Base-by-base conservation (phyloP, 2,329 filamentous ascomycete species). In the Periconia sp. region DNA sequence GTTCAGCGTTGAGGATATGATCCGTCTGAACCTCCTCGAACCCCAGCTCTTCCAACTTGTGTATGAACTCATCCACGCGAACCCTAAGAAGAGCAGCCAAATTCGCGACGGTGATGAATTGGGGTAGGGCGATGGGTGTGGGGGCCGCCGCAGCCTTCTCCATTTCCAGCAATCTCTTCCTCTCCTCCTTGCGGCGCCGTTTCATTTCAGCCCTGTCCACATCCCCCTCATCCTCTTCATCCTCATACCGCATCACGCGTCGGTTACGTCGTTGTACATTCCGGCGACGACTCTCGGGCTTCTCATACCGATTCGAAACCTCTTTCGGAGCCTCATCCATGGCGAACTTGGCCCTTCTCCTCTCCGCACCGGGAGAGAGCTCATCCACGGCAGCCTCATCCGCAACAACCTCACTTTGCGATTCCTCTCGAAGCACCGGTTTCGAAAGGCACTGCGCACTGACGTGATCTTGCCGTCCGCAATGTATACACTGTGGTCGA, bases 21-120 rank as follows among this genome's bases (percentile, higher is more conserved):
- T 93, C 91, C 48, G 87, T 83, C 14, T 85, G 85, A 15, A 93
- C 84, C 47, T 92, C 89, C 64, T 96, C 91, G 60, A 97, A 99
- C 0, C 94, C 95, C 90, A 97, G 85, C 49, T 94, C 85, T 68
- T 86, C 84, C 73, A 99, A 81, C 66, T 92, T 91, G 15, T 70
- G 64, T 13, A 95, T 77, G 63, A 99, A 96, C 2, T 85, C 76
- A 14, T 88, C 82, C 1, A 85, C 79, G 41, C 85, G 85, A 30
- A 96, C 81, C 56, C 86, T 87, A 19, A 97, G 79, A 3, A 89
- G 84, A 55, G 85, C 81, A 3, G 92, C 91, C 41, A 99, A 77
- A 60, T 92, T 91, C 10, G 85, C 82, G n/a, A 97, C 87, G 64
- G 85, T 94, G 73, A 99, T 95, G 64, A 91, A 96, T 68, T 97